These are phyloP conservation scores for Kwoniella dejecticola DNA, from an alignment of 768 basidiomycete species.

Conservation along the genomic window DNA sequence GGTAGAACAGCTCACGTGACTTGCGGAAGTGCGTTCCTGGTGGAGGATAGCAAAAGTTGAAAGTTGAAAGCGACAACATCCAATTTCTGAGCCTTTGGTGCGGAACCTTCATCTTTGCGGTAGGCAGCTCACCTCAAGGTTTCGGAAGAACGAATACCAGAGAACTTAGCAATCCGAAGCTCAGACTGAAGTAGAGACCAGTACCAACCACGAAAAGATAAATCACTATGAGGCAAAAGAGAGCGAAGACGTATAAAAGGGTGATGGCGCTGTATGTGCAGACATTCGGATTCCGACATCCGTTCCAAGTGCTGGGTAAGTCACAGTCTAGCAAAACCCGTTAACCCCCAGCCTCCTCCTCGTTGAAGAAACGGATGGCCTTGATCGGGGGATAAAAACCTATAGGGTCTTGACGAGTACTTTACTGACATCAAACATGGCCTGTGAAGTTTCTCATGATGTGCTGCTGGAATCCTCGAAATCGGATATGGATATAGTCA, in stretches of 20 bases:
- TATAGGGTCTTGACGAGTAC: no score
- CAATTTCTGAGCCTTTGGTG: neutral
- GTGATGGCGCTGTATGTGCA: slow-evolving; percentile 88
- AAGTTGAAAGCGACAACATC: slow-evolving; percentile 3
- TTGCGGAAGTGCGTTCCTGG: neutral
- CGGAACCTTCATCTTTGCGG: neutral
- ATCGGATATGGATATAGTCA: slow-evolving; percentile 72
- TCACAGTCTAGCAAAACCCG: slow-evolving; percentile 18
- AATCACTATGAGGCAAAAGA: slow-evolving; percentile 79
- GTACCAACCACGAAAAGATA: no score
- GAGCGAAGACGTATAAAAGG: slow-evolving; percentile 91
- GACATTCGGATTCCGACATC: slow-evolving; percentile 86
- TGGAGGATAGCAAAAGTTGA: slow-evolving; percentile 25
- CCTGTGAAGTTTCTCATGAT: slow-evolving; percentile 75
- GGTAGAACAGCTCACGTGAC: slow-evolving; percentile 21
- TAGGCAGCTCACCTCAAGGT: no score
- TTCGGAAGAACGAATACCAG: no score
- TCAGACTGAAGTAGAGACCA: no score
- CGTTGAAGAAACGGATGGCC: no score
- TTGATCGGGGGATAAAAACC: no score
- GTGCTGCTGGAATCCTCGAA: slow-evolving; percentile 72
- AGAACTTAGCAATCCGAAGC: no score
- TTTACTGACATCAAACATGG: no score
- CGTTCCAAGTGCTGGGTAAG: slow-evolving; percentile 87
- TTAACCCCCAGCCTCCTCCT: no score